Evolutionary conservation across 345 rosid species (phyloP).

Genomic region (Eutrema yunnanense): DNA sequence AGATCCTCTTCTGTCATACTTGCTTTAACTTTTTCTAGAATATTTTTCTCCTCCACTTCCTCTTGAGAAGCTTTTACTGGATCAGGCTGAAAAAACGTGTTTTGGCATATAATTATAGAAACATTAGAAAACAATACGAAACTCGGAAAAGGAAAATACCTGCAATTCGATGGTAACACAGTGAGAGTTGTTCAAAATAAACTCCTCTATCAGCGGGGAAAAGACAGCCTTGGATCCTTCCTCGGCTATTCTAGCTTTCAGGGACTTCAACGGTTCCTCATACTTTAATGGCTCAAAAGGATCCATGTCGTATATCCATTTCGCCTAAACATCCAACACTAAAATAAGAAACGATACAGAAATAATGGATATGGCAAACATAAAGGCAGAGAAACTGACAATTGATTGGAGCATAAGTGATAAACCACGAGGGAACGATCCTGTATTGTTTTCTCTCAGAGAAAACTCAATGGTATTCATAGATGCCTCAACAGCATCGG

Average conservation of each 20-base stretch:
- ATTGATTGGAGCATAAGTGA: conserved; percentile 91
- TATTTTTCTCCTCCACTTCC: conserved; percentile 74
- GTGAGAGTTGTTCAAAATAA: conserved; percentile 77
- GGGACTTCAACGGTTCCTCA: conserved; percentile 48
- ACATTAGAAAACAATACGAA: not conserved
- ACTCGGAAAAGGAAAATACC: conserved; percentile 37
- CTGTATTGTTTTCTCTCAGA: conserved; percentile 92
- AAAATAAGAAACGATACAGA: not conserved
- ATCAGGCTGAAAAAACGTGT: conserved; percentile 56
- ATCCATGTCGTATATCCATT: conserved; percentile 98
- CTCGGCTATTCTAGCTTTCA: conserved; percentile 76
- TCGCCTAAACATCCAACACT: conserved; percentile 46
- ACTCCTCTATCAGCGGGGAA: conserved; percentile 84
- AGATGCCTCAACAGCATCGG: conserved; percentile 87
- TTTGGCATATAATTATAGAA: conserved; percentile 2
- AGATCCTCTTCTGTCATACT: conserved; percentile 87
- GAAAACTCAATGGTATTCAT: conserved; percentile 97
- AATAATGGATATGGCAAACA: not conserved
- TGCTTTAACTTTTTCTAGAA: conserved; percentile 60
- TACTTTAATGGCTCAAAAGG: conserved; percentile 95
- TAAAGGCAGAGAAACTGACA: conserved; percentile 31
- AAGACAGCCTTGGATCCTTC: conserved; percentile 94
- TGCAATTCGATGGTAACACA: conserved; percentile 89
- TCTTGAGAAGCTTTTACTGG: conserved; percentile 78
- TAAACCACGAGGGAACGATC: conserved; percentile 96